phyloP scores from a whole-genome alignment of 495 filamentous ascomycete genomes.

The Hyaloscypha bicolor region DNA sequence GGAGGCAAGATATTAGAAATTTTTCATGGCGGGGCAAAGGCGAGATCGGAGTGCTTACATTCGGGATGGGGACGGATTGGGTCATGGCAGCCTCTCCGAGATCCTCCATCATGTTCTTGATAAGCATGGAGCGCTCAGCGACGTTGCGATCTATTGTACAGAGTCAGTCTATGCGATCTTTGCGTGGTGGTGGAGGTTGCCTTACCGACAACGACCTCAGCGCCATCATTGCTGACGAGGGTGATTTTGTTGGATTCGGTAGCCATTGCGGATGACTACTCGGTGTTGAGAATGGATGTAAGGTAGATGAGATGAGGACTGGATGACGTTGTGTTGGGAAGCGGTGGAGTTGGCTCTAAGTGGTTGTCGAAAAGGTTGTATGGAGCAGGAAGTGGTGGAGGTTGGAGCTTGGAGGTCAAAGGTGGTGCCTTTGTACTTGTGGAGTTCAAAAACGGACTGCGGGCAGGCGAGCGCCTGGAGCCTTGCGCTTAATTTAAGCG shows the following conservation, averaged over 20 bases:
- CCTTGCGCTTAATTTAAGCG: background rate
- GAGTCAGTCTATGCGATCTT: slow-evolving; percentile 11
- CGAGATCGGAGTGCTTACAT: slow-evolving; percentile 57
- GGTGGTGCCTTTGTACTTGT: background rate
- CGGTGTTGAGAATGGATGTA: background rate
- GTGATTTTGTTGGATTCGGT: slow-evolving; percentile 41
- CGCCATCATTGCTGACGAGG: slow-evolving; percentile 60
- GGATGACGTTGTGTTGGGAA: background rate
- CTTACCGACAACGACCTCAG: slow-evolving; percentile 58
- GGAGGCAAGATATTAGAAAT: slow-evolving; percentile 3
- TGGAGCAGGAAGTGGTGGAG: background rate
- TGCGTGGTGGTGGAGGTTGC: slow-evolving; percentile 21
- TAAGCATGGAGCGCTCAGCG: slow-evolving; percentile 88
- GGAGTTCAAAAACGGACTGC: background rate
- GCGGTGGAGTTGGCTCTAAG: background rate
- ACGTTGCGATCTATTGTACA: slow-evolving; percentile 68
- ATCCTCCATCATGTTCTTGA: slow-evolving; percentile 98
- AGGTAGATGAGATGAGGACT: background rate
- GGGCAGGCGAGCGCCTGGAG: background rate
- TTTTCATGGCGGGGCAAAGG: background rate
- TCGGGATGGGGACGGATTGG: slow-evolving; percentile 81
- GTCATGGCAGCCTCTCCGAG: slow-evolving; percentile 68
- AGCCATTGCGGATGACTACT: slow-evolving; percentile 18
- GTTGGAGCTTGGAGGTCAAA: background rate
- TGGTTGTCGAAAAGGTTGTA: background rate